Conservation (phyloP, 129 eudicot species). For the Chrysanthemum lavandulifolium region DNA sequence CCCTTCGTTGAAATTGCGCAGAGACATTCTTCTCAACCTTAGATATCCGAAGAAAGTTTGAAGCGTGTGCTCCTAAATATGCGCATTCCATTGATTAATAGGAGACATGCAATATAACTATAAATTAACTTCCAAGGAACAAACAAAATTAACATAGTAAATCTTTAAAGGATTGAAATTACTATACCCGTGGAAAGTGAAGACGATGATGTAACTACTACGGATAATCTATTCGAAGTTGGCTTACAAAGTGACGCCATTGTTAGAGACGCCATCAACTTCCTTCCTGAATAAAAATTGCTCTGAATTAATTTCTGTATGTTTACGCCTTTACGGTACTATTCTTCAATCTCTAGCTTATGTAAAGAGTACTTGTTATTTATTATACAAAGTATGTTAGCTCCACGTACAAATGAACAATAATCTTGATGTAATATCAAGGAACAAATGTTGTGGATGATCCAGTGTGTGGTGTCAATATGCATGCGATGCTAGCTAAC, state of each 20-base stretch:
- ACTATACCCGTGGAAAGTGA: slow-evolving; percentile 8
- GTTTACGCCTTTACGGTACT: too few relatives aligned
- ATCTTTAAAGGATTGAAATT: neutral
- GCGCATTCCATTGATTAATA: neutral
- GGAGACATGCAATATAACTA: neutral
- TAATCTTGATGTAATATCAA: too few relatives aligned
- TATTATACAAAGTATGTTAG: too few relatives aligned
- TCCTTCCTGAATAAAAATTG: too few relatives aligned
- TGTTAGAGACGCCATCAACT: slow-evolving; percentile 23
- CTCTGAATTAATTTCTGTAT: too few relatives aligned
- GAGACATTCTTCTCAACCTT: neutral
- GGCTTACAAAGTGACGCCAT: slow-evolving; percentile 25
- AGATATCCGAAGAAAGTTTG: neutral
- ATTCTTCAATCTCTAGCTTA: too few relatives aligned
- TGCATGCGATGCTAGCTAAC: too few relatives aligned
- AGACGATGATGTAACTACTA: slow-evolving; percentile 5
- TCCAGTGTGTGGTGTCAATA: too few relatives aligned
- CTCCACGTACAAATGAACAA: too few relatives aligned
- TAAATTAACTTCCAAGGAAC: neutral
- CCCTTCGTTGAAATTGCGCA: slow-evolving; percentile 8
- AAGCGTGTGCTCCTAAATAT: slow-evolving; percentile 13
- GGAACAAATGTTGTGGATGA: too few relatives aligned
- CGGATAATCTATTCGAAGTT: neutral
- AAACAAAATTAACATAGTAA: neutral
- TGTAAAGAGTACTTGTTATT: too few relatives aligned